These are phyloP conservation scores for Fusarium sp. DNA, from an alignment of 2,329 filamentous ascomycete species.

Conservation along the genomic window DNA sequence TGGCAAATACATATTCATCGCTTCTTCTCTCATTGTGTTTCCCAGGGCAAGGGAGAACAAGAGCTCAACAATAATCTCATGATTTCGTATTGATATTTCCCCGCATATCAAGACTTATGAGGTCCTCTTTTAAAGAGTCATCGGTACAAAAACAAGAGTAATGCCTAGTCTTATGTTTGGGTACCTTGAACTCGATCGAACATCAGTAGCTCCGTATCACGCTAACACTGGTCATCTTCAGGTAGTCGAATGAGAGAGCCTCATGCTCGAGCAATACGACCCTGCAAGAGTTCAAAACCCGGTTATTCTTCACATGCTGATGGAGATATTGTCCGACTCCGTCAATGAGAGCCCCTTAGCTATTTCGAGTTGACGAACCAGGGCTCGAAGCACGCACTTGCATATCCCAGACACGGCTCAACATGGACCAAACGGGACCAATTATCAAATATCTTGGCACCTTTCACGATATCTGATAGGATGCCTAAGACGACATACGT, in stretches of 20 bases:
- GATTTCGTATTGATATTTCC: not conserved
- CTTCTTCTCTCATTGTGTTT: not conserved
- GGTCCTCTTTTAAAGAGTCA: not conserved
- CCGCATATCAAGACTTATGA: slow-evolving; percentile 3
- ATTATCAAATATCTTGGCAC: slow-evolving; percentile 3
- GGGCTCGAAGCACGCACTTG: not conserved
- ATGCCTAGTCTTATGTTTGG: not conserved
- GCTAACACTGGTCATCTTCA: slow-evolving; percentile 11
- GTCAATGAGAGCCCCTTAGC: not conserved
- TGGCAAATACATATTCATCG: not conserved
- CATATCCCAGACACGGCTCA: slow-evolving; percentile 4
- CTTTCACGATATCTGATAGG: slow-evolving; percentile 7
- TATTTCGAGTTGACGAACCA: slow-evolving; percentile 6
- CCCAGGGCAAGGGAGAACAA: not conserved
- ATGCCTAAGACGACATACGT: slow-evolving; percentile 3
- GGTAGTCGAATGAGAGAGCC: slow-evolving; percentile 6
- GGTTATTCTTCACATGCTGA: slow-evolving; percentile 15
- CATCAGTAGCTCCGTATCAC: not conserved
- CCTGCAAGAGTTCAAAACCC: slow-evolving; percentile 11
- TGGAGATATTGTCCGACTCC: not conserved
- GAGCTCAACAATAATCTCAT: not conserved
- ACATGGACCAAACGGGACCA: not conserved
- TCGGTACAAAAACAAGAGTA: not conserved
- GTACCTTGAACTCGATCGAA: not conserved
- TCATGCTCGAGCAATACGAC: not conserved